Base-by-base conservation (phyloP, 176 grass and related monocot genomes). In the Triticum urartu region DNA sequence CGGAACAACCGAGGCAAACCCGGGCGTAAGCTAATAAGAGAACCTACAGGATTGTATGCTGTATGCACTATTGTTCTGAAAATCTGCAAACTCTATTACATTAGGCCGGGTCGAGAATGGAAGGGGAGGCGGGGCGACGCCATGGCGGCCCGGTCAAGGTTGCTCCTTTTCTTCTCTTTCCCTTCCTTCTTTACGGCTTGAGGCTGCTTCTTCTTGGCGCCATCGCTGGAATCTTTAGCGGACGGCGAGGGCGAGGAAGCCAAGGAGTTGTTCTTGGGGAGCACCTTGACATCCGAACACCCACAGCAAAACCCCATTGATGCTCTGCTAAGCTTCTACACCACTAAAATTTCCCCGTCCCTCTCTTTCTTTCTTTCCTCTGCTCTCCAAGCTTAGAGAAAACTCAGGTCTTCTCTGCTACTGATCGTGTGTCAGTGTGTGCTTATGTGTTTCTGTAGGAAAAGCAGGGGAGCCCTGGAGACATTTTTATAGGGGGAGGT, bases 231-330 rank as follows among this genome's bases (percentile, higher is more conserved):
- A 7, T 50, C 70, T 11, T 48, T 34, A 5, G 22, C 7, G 0
- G 52, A 64, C 1, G 48, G 5, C 24, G 32, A 38, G 32, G 47
- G 34, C 4, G 48, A 68, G 0, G 70, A 15, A 0, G 84, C 68
- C 13, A 0, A 61, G 0, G 68, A 70, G 34, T 17, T 1, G 35
- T 72, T 86, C 83, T 82, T 86, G 26, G 88, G 88, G 40, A 86
- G 66, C 63, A 90, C 83, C 71, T 86, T 77, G 64, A 74, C 30
- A 9, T 78, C 64, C 0, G 84, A 90, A 21, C 64, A n/a, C 14
- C 85, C 59, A 64, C 78, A 89, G 4, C 68, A 89, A 2, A 76
- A 80, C 5, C 83, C 69, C 83, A 89, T 89, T 9, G 11, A 11
- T 35, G 54, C 4, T 0, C 9, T 15, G 47, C 47, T 50, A 36